Conservation (phyloP, 2,329 filamentous ascomycete genomes). For the Phoma herbarum region DNA sequence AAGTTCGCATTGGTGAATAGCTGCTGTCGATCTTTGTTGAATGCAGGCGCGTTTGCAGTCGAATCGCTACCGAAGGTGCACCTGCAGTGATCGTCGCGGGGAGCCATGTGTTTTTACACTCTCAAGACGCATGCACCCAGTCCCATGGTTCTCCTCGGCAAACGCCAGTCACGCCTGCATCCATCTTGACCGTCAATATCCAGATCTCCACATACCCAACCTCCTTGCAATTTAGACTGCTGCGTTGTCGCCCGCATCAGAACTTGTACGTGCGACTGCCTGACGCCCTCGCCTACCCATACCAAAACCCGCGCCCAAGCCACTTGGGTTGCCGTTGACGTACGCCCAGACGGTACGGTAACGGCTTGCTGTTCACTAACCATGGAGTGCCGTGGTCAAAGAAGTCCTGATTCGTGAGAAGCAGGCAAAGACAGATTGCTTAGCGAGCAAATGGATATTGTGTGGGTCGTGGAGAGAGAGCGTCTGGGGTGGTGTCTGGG, state of each 20-base stretch:
- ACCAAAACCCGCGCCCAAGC: constrained; percentile 2
- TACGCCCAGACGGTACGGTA: constrained; percentile 16
- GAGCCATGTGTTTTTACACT: constrained; percentile 2
- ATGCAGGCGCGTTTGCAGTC: background rate
- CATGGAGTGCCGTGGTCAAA: background rate
- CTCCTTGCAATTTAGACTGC: background rate
- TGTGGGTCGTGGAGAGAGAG: constrained; percentile 6
- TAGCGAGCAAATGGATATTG: constrained; percentile 17
- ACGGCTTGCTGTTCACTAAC: constrained; percentile 7
- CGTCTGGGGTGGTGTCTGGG: constrained; percentile 15
- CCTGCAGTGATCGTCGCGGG: constrained; percentile 3
- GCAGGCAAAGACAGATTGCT: constrained; percentile 13
- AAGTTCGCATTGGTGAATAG: constrained; percentile 10
- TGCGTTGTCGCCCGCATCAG: background rate
- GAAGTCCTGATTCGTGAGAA: constrained; percentile 14
- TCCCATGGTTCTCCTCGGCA: constrained; percentile 5
- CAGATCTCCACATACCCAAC: background rate
- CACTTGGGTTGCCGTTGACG: constrained; percentile 18
- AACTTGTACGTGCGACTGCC: background rate
- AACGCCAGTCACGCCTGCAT: background rate
- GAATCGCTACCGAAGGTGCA: background rate
- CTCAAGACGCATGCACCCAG: constrained; percentile 3
- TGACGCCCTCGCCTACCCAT: constrained; percentile 3
- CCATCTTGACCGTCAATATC: background rate
- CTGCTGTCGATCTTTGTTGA: constrained; percentile 15